phyloP scores from a whole-genome alignment of 345 rosid species.

The Melaleuca alternifolia region DNA sequence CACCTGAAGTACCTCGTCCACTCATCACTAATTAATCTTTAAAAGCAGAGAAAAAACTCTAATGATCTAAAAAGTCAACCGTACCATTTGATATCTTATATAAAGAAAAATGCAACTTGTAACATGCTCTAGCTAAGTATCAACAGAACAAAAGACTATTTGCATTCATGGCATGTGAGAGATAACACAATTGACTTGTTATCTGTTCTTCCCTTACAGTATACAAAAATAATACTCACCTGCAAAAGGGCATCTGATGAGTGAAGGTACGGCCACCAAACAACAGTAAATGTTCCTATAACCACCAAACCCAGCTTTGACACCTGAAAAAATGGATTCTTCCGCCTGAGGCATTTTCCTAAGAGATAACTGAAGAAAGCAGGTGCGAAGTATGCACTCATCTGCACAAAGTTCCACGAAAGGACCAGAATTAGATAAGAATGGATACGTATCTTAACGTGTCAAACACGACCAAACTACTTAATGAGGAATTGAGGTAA shows the following conservation, averaged over 20 bases:
- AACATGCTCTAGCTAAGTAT: background rate
- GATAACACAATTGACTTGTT: background rate
- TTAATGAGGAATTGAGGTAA: background rate
- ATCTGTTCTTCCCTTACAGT: background rate
- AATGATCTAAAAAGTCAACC: background rate
- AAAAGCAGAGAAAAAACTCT: background rate
- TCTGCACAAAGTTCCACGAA: conserved; percentile 27
- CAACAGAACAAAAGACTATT: background rate
- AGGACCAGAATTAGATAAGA: background rate
- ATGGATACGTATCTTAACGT: background rate
- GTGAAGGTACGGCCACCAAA: conserved; percentile 90
- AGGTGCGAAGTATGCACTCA: conserved; percentile 95
- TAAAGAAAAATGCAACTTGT: background rate
- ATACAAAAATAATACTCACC: conserved; percentile 27
- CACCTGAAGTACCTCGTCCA: background rate
- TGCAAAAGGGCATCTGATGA: conserved; percentile 45
- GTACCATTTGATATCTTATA: background rate
- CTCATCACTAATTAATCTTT: background rate
- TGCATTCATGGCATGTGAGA: background rate
- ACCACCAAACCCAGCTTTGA: conserved; percentile 61
- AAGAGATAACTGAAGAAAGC: conserved; percentile 82
- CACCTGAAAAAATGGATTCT: conserved; percentile 50
- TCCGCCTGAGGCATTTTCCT: conserved; percentile 72
- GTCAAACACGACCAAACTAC: background rate
- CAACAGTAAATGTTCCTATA: conserved; percentile 51